phyloP scores from a whole-genome alignment of 768 basidiomycete species.

The Heimioporus sp. region DNA sequence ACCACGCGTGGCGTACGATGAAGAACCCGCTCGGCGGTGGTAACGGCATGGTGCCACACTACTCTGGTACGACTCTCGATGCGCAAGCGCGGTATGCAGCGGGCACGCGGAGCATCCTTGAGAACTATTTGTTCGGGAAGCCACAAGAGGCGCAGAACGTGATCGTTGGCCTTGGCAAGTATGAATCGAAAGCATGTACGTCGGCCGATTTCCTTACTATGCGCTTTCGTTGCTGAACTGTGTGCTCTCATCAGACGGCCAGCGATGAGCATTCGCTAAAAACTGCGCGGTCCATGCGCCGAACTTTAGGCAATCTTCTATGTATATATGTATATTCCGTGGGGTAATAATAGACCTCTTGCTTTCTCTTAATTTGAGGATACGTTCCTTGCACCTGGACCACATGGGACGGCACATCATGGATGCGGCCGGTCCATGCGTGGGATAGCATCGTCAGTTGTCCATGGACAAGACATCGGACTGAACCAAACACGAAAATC shows the following conservation, averaged over 20 bases:
- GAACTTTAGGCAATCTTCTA: too few relatives aligned
- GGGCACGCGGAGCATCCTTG: constrained; percentile 66
- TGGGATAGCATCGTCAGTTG: too few relatives aligned
- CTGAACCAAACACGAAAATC: too few relatives aligned
- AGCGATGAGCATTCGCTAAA: neutral
- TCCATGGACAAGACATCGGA: too few relatives aligned
- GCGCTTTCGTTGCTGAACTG: neutral
- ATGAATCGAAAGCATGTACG: constrained; percentile 44
- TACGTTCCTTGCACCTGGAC: too few relatives aligned
- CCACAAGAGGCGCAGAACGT: constrained; percentile 76
- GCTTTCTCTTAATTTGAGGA: too few relatives aligned
- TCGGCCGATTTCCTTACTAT: neutral
- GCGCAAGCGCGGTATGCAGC: constrained; percentile 82
- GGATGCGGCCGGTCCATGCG: too few relatives aligned
- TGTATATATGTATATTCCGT: too few relatives aligned
- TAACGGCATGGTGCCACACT: constrained; percentile 87
- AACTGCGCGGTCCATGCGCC: too few relatives aligned
- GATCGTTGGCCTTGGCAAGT: constrained; percentile 65
- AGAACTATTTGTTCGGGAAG: constrained; percentile 63
- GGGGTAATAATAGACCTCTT: too few relatives aligned
- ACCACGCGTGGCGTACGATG: constrained; percentile 82
- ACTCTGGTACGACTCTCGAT: constrained; percentile 85
- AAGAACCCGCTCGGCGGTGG: constrained; percentile 79
- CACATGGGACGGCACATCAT: too few relatives aligned
- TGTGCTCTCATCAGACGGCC: constrained; percentile 1